Conservation (phyloP, 2,329 filamentous ascomycete genomes). For the Aspergillus awamori region DNA sequence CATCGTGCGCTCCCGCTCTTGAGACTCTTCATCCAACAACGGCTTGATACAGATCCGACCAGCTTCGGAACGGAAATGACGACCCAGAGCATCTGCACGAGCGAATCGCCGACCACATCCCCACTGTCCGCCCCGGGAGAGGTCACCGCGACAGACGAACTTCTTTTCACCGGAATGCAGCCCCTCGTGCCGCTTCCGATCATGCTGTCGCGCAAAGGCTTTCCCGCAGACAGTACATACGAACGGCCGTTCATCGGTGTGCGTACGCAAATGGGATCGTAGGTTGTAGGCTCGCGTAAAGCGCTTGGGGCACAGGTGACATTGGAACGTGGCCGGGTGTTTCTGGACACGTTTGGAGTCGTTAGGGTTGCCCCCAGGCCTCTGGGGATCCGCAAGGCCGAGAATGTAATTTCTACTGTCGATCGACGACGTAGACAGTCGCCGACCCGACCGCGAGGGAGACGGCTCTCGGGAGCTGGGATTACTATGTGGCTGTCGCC, state of each 20-base stretch:
- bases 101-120: conserved; percentile 92
- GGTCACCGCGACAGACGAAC: conserved; percentile 91
- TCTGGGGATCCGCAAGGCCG: conserved; percentile 84
- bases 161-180: conserved; percentile 98
- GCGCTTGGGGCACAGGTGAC: conserved; percentile 86
- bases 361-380: conserved; percentile 64
- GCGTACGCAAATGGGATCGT: conserved; percentile 90
- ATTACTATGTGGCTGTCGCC: conserved; percentile 40
- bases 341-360: conserved; percentile 88
- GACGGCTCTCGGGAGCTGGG: conserved; percentile 50
- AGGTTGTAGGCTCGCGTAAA: conserved; percentile 97
- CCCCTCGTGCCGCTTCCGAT: conserved; percentile 94
- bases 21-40: conserved; percentile 90
- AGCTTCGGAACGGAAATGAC: conserved; percentile 94
- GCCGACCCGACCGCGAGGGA: conserved; percentile 46
- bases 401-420: conserved; percentile 77
- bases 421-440: conserved; percentile 51
- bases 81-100: conserved; percentile 88
- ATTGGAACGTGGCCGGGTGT: conserved; percentile 96
- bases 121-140: conserved; percentile 83
- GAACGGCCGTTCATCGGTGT: conserved; percentile 95
- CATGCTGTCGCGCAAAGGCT: conserved; percentile 95
- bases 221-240: conserved; percentile 97
- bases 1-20: conserved; percentile 75
- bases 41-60: conserved; percentile 96